Evolutionary conservation across 2,329 filamentous ascomycete genomes (phyloP), one percentile per base, ranked within the genome.

Genomic region (Apiospora arundinis): DNA sequence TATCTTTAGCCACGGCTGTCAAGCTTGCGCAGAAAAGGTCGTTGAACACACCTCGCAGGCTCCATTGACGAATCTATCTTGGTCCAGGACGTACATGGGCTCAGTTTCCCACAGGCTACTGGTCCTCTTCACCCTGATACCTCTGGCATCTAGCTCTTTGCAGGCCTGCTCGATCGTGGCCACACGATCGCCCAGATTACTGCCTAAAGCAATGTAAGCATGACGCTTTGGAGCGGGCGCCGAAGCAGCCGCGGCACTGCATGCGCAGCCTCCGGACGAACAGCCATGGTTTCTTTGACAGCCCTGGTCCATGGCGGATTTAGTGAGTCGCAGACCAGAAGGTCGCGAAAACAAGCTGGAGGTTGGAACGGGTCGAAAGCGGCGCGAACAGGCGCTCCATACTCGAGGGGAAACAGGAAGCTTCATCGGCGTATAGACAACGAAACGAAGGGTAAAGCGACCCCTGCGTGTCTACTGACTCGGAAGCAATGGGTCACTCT

Each of bases 61-160:
- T 25, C 95, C 96, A 80, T 99, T 99, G 67, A 98, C 85, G 79
- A 99, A 99, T 42, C 90, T 89, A 74, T 91, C 91, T 81, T 99
- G 96, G 74, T 98, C 92, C 74, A 93, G 85, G 74, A 98, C 93
- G 82, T 99, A 99, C 96, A 99, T 99, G 28, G 96, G 94, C 76
- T 94, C 91, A 4, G 95, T 99, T 84, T 98, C 95, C 89, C 96
- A 99, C 3, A 99, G 85, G 73, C 91, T 92, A 81, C 95, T 98
- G 0, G 95, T 97, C 76, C 92, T 88, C 77, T 90, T 87, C 49
- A 99, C 88, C 69, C 83, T 89, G 78, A 98, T 94, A 45, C 90
- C 91, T 28, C 89, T 86, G 63, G 86, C 84, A 74, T 93, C 90
- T 90, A 99, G 94, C 79, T 92, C 89, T 63, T 85, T 86, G 80